Conservation (phyloP, 2,329 filamentous ascomycete genomes). For the Metarhizium album region DNA sequence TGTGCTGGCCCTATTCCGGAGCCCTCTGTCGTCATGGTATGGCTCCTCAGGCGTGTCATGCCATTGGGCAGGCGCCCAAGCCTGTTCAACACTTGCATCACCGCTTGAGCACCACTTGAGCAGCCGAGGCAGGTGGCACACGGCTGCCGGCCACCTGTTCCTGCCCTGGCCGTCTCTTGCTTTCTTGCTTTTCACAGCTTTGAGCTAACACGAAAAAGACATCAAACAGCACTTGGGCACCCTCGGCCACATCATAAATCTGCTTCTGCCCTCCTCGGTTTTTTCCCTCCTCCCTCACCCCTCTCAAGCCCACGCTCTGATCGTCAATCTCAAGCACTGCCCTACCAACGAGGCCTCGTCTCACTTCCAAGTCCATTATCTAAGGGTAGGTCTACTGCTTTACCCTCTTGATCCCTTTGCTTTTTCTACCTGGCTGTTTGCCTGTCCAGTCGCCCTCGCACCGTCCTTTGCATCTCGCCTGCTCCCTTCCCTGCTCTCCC, state of each 20-base stretch:
- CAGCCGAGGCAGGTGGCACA: constrained; percentile 6
- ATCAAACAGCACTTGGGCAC: background rate
- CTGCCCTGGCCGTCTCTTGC: constrained; percentile 1
- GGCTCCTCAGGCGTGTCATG: too few species aligned
- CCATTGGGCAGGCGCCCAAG: background rate
- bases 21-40: background rate
- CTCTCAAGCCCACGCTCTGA: background rate
- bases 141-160: constrained; percentile 5
- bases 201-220: background rate
- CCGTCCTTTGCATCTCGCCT: background rate
- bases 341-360: constrained; percentile 1
- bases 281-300: background rate
- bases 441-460: background rate
- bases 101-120: background rate
- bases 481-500: background rate
- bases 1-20: background rate
- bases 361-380: background rate
- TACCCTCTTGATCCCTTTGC: background rate
- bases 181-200: constrained; percentile 5
- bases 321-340: background rate
- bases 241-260: constrained; percentile 6
- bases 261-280: background rate
- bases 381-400: constrained; percentile 1
- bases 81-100: too few species aligned
- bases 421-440: background rate